Conservation (phyloP, 805 yeast genomes). For the Starmerella vaccinii region DNA sequence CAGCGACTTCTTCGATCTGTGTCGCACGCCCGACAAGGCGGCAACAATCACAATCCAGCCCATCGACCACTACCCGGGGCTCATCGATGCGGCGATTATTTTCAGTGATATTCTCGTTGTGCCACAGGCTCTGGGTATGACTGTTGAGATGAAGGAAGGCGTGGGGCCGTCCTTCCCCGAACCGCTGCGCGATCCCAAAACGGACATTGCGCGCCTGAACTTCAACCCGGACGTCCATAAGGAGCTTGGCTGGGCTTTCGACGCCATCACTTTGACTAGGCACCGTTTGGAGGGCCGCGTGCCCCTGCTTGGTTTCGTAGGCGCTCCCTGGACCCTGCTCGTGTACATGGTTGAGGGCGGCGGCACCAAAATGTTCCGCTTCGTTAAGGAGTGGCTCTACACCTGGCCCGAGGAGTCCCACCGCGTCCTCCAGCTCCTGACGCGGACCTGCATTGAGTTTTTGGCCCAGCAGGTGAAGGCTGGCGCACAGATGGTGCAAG, state of each 20-base stretch:
- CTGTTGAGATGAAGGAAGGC: conserved; percentile 85
- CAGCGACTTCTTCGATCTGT: conserved; percentile 88
- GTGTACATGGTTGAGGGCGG: conserved; percentile 98
- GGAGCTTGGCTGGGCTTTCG: conserved; percentile 88
- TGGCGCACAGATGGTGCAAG: conserved; percentile 96
- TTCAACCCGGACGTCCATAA: conserved; percentile 57
- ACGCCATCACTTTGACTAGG: conserved; percentile 87
- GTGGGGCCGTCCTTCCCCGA: conserved; percentile 88
- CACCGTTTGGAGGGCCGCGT: conserved; percentile 77
- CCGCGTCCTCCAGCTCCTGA: conserved; percentile 58
- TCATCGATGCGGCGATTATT: conserved; percentile 92
- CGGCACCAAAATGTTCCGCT: conserved; percentile 83
- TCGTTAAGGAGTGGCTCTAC: conserved; percentile 86
- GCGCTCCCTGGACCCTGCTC: conserved; percentile 96
- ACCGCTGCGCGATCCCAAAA: conserved; percentile 69
- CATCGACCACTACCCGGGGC: conserved; percentile 74
- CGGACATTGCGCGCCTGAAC: conserved; percentile 39
- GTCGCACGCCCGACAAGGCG: conserved; percentile 89
- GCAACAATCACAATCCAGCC: conserved; percentile 94
- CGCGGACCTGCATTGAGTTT: conserved; percentile 85
- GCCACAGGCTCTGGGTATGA: conserved; percentile 98
- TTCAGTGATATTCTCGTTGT: conserved; percentile 91
- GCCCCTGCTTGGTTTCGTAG: conserved; percentile 89
- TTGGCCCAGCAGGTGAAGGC: conserved; percentile 91
- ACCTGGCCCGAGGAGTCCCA: conserved; percentile 64